Evolutionary conservation across 331 rosid genomes (phyloP).

Genomic region (Telfairia occidentalis): DNA sequence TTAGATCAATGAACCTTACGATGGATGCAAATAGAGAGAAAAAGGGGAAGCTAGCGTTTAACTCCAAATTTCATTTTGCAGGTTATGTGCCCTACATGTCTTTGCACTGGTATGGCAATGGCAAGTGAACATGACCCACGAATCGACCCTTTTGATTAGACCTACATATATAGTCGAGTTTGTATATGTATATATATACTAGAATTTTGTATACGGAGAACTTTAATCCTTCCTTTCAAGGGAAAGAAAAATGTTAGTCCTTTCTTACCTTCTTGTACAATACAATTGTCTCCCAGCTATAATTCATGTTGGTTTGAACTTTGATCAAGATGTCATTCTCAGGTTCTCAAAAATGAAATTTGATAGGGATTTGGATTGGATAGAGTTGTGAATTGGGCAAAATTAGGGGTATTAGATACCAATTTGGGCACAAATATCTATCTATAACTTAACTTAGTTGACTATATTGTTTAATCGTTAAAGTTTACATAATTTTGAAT

Average conservation of each 20-base stretch:
- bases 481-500: background rate
- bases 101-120: constrained; percentile 98
- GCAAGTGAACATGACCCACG: constrained; percentile 98
- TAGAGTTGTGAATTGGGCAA: background rate
- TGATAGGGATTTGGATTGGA: background rate
- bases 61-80: constrained; percentile 22
- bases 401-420: background rate
- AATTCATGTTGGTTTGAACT: background rate
- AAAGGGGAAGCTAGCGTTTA: background rate
- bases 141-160: constrained; percentile 81
- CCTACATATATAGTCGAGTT: background rate
- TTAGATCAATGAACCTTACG: background rate
- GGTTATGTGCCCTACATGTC: constrained; percentile 99
- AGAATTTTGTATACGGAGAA: background rate
- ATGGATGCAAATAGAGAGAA: too few relatives aligned
- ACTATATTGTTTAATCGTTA: background rate
- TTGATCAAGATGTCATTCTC: background rate
- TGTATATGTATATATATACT: background rate
- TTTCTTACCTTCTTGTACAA: background rate
- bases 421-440: background rate
- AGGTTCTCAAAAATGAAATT: background rate
- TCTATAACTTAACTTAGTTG: too few relatives aligned
- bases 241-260: background rate
- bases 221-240: background rate
- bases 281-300: background rate